Evolutionary conservation across 2,329 filamentous ascomycete genomes (phyloP).

Genomic region (Penicillium polonicum): DNA sequence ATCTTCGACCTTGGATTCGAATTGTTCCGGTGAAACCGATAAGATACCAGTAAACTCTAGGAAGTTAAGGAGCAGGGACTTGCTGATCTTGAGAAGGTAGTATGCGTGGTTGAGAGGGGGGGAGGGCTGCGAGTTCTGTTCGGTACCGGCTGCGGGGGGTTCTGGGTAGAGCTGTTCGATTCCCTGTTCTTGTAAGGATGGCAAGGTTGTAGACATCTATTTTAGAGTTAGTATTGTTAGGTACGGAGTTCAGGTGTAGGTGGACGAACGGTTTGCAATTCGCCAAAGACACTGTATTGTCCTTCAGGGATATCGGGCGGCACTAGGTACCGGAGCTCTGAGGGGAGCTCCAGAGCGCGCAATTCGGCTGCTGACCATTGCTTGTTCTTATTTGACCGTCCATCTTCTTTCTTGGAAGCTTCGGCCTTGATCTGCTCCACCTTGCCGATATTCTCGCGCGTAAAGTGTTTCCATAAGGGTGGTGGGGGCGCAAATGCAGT

Average conservation of each 20-base stretch:
- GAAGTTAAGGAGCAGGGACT: constrained; percentile 84
- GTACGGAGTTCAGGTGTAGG: neutral
- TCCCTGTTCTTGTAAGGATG: constrained; percentile 66
- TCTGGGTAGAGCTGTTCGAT: constrained; percentile 68
- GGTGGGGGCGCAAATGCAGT: constrained; percentile 83
- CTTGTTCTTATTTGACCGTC: constrained; percentile 30
- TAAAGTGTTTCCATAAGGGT: constrained; percentile 87
- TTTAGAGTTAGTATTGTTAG: constrained; percentile 7
- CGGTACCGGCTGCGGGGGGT: constrained; percentile 52
- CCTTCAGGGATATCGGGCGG: constrained; percentile 74
- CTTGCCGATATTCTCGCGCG: constrained; percentile 66
- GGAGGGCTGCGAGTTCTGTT: constrained; percentile 39
- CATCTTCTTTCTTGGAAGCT: constrained; percentile 29
- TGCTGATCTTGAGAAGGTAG: constrained; percentile 73
- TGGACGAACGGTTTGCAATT: constrained; percentile 56
- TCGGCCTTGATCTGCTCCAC: constrained; percentile 52
- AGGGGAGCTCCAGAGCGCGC: constrained; percentile 55
- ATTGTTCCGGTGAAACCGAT: constrained; percentile 64
- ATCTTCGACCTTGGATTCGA: constrained; percentile 71
- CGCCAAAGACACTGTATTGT: constrained; percentile 74
- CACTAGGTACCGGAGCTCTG: constrained; percentile 73
- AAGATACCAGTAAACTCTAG: constrained; percentile 77
- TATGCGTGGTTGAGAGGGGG: constrained; percentile 52
- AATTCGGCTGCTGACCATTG: constrained; percentile 37
- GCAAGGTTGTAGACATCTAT: constrained; percentile 59